Evolutionary conservation across 768 basidiomycete species (phyloP).

Genomic region (Lactarius evosmus): DNA sequence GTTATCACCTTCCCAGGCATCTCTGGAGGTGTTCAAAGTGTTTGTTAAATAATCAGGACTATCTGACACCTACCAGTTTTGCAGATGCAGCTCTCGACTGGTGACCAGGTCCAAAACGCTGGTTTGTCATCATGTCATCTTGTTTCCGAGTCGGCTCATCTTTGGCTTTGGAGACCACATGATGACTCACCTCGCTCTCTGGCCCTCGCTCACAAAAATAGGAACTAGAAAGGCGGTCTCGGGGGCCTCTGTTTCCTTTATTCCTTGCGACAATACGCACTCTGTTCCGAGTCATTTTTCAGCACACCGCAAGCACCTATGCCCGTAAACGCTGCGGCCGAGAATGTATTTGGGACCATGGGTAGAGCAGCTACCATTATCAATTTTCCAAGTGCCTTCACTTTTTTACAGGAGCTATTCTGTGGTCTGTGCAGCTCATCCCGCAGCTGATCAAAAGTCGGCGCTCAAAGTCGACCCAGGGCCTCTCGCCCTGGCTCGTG

Average conservation of each 20-base stretch:
- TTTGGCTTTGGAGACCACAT: too few species aligned
- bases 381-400: constrained; percentile 41
- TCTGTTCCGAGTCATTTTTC: background rate
- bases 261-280: background rate
- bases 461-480: constrained; percentile 61
- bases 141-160: too few species aligned
- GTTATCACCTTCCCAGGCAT: too few species aligned
- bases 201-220: background rate
- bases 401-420: constrained; percentile 50
- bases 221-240: too few species aligned
- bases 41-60: too few species aligned
- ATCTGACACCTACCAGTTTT: too few species aligned
- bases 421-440: constrained; percentile 64
- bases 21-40: too few species aligned
- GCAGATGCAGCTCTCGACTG: too few species aligned
- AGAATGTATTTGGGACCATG: constrained; percentile 68
- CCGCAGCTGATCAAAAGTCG: constrained; percentile 76
- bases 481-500: constrained; percentile 68
- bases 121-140: background rate
- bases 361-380: constrained; percentile 39
- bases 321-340: constrained; percentile 50
- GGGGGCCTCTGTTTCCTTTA: background rate
- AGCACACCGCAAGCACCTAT: constrained; percentile 31
- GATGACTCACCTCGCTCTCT: too few species aligned
- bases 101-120: too few species aligned